Conservation (phyloP, 2,329 filamentous ascomycete species). For the Paraconiothyrium sp. region DNA sequence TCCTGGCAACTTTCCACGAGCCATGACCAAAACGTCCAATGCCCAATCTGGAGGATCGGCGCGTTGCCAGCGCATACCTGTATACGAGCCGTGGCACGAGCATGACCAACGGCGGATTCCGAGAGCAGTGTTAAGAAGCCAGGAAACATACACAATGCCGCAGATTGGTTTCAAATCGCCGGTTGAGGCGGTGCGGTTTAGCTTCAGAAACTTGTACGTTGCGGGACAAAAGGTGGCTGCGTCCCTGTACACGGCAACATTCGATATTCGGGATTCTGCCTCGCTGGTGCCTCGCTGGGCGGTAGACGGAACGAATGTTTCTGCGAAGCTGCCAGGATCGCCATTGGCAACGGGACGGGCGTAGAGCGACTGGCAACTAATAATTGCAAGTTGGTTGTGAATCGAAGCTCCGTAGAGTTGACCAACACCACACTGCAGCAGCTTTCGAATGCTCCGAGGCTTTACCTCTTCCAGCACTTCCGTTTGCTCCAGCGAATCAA, state of each 20-base stretch:
- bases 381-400: background rate
- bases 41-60: conserved; percentile 24
- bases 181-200: background rate
- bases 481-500: conserved; percentile 20
- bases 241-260: conserved; percentile 32
- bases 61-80: conserved; percentile 38
- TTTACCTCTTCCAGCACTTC: conserved; percentile 17
- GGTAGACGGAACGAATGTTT: background rate
- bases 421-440: background rate
- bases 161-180: conserved; percentile 11
- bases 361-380: background rate
- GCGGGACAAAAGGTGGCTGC: conserved; percentile 13
- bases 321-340: background rate
- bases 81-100: conserved; percentile 18
- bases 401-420: background rate
- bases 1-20: conserved; percentile 26
- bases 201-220: conserved; percentile 21
- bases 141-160: conserved; percentile 1
- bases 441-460: conserved; percentile 21
- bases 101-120: background rate
- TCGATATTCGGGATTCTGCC: conserved; percentile 34
- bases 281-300: conserved; percentile 22
- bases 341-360: background rate
- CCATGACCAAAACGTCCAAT: conserved; percentile 11
- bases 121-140: background rate